Evolutionary conservation across 495 filamentous ascomycete species (phyloP), one percentile per base, ranked within the genome.

Genomic region (Talaromyces thailandensis): DNA sequence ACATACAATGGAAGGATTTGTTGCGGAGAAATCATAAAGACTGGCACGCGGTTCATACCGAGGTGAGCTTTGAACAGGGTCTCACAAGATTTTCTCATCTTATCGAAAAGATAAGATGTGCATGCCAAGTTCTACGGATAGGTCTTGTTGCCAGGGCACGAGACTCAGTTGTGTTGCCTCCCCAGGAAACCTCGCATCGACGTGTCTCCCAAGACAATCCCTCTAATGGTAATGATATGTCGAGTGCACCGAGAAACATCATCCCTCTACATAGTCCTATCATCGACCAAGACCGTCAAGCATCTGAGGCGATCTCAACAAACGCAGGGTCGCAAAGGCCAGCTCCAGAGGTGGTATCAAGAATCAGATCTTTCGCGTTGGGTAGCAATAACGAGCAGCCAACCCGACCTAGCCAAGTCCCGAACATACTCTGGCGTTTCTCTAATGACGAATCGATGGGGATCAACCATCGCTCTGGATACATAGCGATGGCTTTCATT

Each of bases 371-470:
- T 25, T 55, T 26, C 11, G 21, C 8, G 1, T 9, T 24, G 24
- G 24, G 21, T 52, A 25, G n/a, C 48, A 24, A 25, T 8, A 53
- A 53, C 6, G 9, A 28, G 23, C 21, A 16, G 43, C 28, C 56
- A 40, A 32, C 8, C 23, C 12, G 24, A 25, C 28, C 45, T 4
- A 18, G 31, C 4, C n/a, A 56, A 29, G 14, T 70, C 0, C 75
- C 75, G 18, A 65, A 63, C 0, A 18, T 77, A 0, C 56, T 79
- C 6, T 79, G 69, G 25, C 64, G 76, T 14, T 79, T 74, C 71
- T 72, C 65, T 2, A 77, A 76, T 31, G 50, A 63, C 11, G 62
- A 72, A 1, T 73, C 71, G 0, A 71, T 75, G 56, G 76, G 76
- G 4, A 56, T 71, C 11, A 79, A 77, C 50, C 65, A 61, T 0